A percentile compares a stretch with the other conserved stretches of the same genome.
Conservation (phyloP, 805 yeast genomes). For the Saitoella complicata region DNA sequence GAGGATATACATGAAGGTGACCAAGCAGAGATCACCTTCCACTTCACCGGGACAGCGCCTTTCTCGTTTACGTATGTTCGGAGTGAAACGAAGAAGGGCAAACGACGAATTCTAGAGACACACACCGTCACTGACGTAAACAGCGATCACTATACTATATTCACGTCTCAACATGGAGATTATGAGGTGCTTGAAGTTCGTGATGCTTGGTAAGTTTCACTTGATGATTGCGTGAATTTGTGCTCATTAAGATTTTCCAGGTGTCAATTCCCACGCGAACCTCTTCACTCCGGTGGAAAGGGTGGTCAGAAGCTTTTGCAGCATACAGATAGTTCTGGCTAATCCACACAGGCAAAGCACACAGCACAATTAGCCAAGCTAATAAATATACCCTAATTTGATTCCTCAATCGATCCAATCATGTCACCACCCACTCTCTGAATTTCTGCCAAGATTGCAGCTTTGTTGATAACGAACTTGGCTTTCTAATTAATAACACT, state of each 20-base stretch:
- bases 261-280: too few species aligned
- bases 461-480: slow-evolving; percentile 21
- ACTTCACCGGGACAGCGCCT: slow-evolving; percentile 80
- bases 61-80: slow-evolving; percentile 74
- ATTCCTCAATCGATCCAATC: slow-evolving; percentile 11
- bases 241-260: too few species aligned
- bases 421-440: slow-evolving; percentile 25
- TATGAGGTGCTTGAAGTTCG: slow-evolving; percentile 84
- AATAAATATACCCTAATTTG: too few species aligned
- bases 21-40: slow-evolving; percentile 70
- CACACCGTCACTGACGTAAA: slow-evolving; percentile 41
- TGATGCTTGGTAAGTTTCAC: slow-evolving; percentile 32
- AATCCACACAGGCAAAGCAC: too few species aligned
- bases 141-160: slow-evolving; percentile 50
- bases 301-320: too few species aligned
- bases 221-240: too few species aligned
- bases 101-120: slow-evolving; percentile 36
- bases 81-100: slow-evolving; percentile 32
- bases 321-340: too few species aligned
- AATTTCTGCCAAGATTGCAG: slow-evolving; percentile 48
- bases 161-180: slow-evolving; percentile 77
- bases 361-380: too few species aligned
- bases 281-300: too few species aligned
- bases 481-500: slow-evolving; percentile 1
- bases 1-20: slow-evolving; percentile 92